Evolutionary conservation across 768 basidiomycete genomes (phyloP), one percentile per base, ranked within the genome.

Genomic region (Suillus discolor): DNA sequence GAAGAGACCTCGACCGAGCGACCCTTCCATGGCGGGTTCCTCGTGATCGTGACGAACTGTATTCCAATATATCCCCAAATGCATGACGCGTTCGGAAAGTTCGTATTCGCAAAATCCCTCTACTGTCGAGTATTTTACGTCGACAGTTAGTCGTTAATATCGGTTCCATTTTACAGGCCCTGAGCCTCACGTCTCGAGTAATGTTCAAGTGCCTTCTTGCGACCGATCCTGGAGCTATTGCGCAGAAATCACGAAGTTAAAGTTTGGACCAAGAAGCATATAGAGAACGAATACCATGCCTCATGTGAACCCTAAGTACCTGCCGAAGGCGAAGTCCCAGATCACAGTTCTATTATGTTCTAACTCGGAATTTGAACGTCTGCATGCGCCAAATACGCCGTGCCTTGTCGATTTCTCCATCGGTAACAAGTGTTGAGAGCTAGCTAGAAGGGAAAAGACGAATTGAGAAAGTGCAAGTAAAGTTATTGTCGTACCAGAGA

Each of bases 101-200:
- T 41, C 59, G 39, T 60, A 20, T 55, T 55, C 11, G 39, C 57
- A 3, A 55, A 34, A n/a, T n/a, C n/a, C n/a, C n/a, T n/a, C n/a
- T n/a, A n/a, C n/a, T n/a, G 39, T 28, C 57, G 25, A 28, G 18
- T 28, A 60, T 42, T 60, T 60, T 60, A 60, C 59, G 39, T 42
- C 59, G 59, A 42, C 18, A 2, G 25, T 18, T 59, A 23, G 13
- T 2, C 39, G 16, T 41, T 25, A 6, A 12, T 41, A 23, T 41
- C 18, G 59, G 6, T 25, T 41, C 39, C 25, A 20, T 60, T 60
- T 28, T 25, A 25, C 4, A 41, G 25, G 41, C 44, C 20, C 20
- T n/a, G 25, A 12, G 25, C 2, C 23, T 57, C 6, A 28, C 25
- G n/a, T 15, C 38, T 59, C 5, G 39, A 25, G 39, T 28, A 5